Evolutionary conservation across 2,329 filamentous ascomycete genomes (phyloP).

Genomic region (Diaporthe amygdali): DNA sequence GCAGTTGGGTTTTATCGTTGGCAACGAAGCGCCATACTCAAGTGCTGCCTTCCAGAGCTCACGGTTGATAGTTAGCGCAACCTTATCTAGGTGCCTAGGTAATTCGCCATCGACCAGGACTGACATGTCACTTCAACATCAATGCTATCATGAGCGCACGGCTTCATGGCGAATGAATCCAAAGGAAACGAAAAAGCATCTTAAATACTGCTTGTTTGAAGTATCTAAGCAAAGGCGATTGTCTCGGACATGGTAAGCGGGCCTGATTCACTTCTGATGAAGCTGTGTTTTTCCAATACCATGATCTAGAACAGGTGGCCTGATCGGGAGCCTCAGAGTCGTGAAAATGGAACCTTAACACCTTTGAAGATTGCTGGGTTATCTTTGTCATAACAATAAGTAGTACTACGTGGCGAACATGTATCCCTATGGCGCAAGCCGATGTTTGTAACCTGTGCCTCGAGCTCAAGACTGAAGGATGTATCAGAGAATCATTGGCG

Average conservation of each 20-base stretch:
- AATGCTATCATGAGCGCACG: background rate
- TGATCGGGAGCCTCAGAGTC: background rate
- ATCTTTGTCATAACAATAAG: too few species aligned
- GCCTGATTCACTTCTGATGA: background rate
- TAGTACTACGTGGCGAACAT: background rate
- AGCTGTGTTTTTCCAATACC: background rate
- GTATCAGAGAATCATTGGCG: too few species aligned
- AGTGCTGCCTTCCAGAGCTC: too few species aligned
- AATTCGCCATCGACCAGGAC: background rate
- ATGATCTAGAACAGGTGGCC: background rate
- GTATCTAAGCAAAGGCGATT: background rate
- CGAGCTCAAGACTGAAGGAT: too few species aligned
- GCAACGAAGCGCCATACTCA: too few species aligned
- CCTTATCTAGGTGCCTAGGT: background rate
- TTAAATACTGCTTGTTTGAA: background rate
- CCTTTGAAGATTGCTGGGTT: background rate
- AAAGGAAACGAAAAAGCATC: background rate
- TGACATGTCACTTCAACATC: background rate
- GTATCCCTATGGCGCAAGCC: background rate
- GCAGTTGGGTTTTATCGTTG: too few species aligned
- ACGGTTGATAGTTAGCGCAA: background rate
- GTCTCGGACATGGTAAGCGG: background rate
- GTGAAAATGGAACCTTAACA: too few species aligned
- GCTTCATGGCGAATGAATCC: background rate
- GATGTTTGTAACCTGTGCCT: too few species aligned